Evolutionary conservation across 73 alveolate species (phyloP).

Genomic region (Paramecium octaurelia): DNA sequence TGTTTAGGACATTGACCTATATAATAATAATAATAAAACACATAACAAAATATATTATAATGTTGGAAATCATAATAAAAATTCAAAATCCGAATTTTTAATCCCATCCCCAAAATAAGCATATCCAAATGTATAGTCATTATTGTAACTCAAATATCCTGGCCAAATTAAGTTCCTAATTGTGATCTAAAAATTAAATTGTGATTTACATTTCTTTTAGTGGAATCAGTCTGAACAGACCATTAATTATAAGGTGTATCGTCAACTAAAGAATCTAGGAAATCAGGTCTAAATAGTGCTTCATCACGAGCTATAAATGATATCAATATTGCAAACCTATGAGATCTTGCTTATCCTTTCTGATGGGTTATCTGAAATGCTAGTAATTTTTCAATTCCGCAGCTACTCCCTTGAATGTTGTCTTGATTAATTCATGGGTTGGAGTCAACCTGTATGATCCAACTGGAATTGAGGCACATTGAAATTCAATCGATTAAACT

Average conservation of each 20-base stretch:
- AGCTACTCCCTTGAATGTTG: slow-evolving; percentile 67
- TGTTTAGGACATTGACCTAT: slow-evolving; percentile 20
- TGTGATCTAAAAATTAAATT: slow-evolving; percentile 42
- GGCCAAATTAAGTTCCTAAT: slow-evolving; percentile 89
- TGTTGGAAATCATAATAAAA: slow-evolving; percentile 21
- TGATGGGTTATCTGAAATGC: slow-evolving; percentile 84
- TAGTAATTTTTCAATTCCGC: slow-evolving; percentile 70
- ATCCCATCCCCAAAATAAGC: slow-evolving; percentile 54
- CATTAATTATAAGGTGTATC: slow-evolving; percentile 84
- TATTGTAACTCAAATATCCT: slow-evolving; percentile 68
- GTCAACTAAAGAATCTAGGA: slow-evolving; percentile 75
- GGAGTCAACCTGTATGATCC: slow-evolving; percentile 92
- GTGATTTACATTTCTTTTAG: slow-evolving; percentile 51
- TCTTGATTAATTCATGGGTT: slow-evolving; percentile 83
- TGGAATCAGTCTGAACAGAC: slow-evolving; percentile 78
- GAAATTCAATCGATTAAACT: slow-evolving; percentile 79
- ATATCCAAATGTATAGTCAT: slow-evolving; percentile 43
- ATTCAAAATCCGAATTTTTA: slow-evolving; percentile 42
- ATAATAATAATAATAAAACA: neutral
- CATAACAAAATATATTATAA: neutral
- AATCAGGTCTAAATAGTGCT: slow-evolving; percentile 75
- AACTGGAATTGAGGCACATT: slow-evolving; percentile 90
- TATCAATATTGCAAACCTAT: slow-evolving; percentile 5
- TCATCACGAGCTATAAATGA: slow-evolving; percentile 42
- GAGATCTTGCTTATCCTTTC: slow-evolving; percentile 66